Conservation (phyloP, 352 stramenopile genomes). For the Plasmopara halstedii region DNA sequence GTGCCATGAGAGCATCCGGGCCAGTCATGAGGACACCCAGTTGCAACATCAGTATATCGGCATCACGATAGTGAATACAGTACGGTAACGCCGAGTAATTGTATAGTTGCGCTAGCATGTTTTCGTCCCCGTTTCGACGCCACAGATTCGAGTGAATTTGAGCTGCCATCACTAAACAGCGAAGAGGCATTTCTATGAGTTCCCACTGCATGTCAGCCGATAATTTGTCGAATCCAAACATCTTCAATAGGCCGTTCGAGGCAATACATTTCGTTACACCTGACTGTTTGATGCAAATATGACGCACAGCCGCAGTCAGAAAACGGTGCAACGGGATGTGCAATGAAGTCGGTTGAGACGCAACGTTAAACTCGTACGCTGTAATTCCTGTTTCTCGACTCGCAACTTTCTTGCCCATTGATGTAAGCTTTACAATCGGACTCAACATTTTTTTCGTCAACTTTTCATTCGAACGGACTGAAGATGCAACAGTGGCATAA, state of each 20-base stretch:
- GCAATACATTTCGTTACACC: slow-evolving; percentile 43
- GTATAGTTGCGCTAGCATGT: slow-evolving; percentile 85
- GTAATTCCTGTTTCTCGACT: slow-evolving; percentile 16
- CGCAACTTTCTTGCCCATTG: slow-evolving; percentile 5
- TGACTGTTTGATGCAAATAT: slow-evolving; percentile 51
- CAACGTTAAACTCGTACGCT: slow-evolving; percentile 65
- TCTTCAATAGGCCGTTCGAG: slow-evolving; percentile 33
- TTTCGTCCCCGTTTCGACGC: slow-evolving; percentile 83
- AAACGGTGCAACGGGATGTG: slow-evolving; percentile 83
- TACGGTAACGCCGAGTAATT: slow-evolving; percentile 86
- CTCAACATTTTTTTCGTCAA: slow-evolving; percentile 42
- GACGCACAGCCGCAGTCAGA: slow-evolving; percentile 56
- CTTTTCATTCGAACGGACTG: slow-evolving; percentile 38
- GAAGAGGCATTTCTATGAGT: slow-evolving; percentile 71
- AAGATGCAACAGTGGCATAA: slow-evolving; percentile 34
- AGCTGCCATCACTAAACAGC: slow-evolving; percentile 77
- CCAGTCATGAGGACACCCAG: slow-evolving; percentile 60
- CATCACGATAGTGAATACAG: slow-evolving; percentile 80
- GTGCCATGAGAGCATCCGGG: slow-evolving; percentile 47
- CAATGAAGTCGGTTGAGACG: slow-evolving; percentile 50
- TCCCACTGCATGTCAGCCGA: slow-evolving; percentile 38
- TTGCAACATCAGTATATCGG: slow-evolving; percentile 75
- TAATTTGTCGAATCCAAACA: slow-evolving; percentile 56
- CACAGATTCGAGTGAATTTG: slow-evolving; percentile 85
- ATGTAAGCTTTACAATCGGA: slow-evolving; percentile 25